Evolutionary conservation across 495 filamentous ascomycete species (phyloP), one percentile per base, ranked within the genome.

Genomic region (Penicillium canescens): DNA sequence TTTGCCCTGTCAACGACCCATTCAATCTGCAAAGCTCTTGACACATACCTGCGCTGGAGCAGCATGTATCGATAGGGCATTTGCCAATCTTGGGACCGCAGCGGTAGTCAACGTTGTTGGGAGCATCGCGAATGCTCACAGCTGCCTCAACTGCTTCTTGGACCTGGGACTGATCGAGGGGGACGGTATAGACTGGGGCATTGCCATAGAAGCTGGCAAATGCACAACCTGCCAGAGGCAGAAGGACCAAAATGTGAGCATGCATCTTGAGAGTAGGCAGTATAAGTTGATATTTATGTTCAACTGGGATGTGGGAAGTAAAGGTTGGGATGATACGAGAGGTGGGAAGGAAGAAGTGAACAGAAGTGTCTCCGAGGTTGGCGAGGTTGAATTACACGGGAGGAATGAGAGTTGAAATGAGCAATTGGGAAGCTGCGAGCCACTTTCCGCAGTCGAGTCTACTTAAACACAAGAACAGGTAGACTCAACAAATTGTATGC

Each of bases 1-100:
- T 6, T 26, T 9, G 2, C 8, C 2, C 43, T 18, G 37, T 70
- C 55, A 64, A 54, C 44, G 42, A 52, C 5, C 35, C 20, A 31
- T 12, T 14, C 18, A 14, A 33, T 21, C 31, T 3, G 16, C 34
- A 13, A 34, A 18, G 6, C 28, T 44, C 42, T 14, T 11, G 3
- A 61, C 62, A 81, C 77, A 21, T 64, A 76, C 87, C 87, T 63
- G 80, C 78, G 47, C 62, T 55, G 21, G 86, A 90, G 66, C 87
- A 91, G 58, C 87, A 90, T 33, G 82, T 74, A 11, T 74, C 78
- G 3, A 72, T 46, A 3, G 78, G 60, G 60, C 87, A 90, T 43
- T 65, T 74, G 20, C 81, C 82, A 43, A 67, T 62, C 7, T 59
- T 59, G 14, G 68, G 63, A 26, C 77, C 77, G 46, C 77, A 79